A percentile compares a stretch with the other conserved stretches of the same genome.
Conservation (phyloP, 306 rosid species). For the Chamaecrista fasciculata region DNA sequence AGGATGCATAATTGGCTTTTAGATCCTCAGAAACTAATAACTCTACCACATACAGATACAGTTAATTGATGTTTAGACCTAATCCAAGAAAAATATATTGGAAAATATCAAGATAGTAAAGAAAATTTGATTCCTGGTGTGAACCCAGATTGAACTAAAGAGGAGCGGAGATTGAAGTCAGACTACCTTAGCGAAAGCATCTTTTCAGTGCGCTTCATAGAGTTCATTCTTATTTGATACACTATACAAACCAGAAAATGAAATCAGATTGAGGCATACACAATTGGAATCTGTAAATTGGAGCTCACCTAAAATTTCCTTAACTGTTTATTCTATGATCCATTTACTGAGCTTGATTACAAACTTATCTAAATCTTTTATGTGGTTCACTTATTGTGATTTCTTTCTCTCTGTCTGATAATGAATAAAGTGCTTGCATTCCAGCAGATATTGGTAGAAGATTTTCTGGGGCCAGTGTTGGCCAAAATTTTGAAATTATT, state of each 20-base stretch:
- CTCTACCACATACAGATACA: background rate
- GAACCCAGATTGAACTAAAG: background rate
- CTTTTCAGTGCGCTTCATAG: background rate
- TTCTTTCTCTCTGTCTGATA: background rate
- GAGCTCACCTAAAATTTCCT: background rate
- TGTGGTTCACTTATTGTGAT: background rate
- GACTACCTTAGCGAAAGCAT: background rate
- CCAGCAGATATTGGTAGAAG: constrained; percentile 33
- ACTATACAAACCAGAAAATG: background rate
- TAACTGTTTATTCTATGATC: background rate
- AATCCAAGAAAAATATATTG: background rate
- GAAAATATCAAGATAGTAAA: background rate
- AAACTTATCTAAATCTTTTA: background rate
- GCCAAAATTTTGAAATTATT: constrained; percentile 33
- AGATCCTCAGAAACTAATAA: background rate
- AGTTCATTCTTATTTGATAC: background rate
- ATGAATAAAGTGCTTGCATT: background rate
- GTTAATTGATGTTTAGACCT: background rate
- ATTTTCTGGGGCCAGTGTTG: constrained; percentile 32
- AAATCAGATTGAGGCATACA: background rate
- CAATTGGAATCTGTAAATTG: background rate
- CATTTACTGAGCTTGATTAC: background rate
- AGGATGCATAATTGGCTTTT: background rate
- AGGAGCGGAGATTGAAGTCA: background rate
- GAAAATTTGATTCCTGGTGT: background rate